Percentiles rank a stretch among this genome's conserved stretches.
phyloP scores from a whole-genome alignment of 257 asterid genomes.

The Ehretia macrophylla region DNA sequence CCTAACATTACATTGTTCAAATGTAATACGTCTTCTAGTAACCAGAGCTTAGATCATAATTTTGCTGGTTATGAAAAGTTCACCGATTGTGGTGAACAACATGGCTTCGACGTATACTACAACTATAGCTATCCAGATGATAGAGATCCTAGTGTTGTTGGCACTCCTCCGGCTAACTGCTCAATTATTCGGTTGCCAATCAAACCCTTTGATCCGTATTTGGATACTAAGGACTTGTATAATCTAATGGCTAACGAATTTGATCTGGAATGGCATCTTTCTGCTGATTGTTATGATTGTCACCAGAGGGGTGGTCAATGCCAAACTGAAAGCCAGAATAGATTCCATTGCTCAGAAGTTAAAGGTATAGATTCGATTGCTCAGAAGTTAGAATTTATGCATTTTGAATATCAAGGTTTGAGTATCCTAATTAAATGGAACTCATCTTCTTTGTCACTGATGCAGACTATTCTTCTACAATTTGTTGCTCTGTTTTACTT shows the following conservation, averaged over 20 bases:
- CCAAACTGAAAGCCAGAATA: too few relatives aligned
- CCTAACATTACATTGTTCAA: slow-evolving; percentile 21
- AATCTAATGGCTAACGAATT: slow-evolving; percentile 11
- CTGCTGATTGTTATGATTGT: slow-evolving; percentile 11
- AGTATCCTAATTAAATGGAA: too few relatives aligned
- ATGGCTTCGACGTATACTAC: neutral
- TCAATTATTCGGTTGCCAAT: slow-evolving; percentile 7
- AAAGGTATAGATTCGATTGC: too few relatives aligned
- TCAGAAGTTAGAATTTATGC: too few relatives aligned
- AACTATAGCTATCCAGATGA: too few relatives aligned
- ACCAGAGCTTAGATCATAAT: neutral
- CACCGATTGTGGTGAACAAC: neutral
- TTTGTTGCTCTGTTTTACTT: neutral
- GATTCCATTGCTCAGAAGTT: slow-evolving; percentile 10
- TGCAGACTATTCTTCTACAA: too few relatives aligned
- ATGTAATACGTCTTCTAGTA: slow-evolving; percentile 14
- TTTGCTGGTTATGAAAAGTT: neutral
- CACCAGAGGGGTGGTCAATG: slow-evolving; percentile 13
- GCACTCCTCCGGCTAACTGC: slow-evolving; percentile 1
- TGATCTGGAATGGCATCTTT: slow-evolving; percentile 15
- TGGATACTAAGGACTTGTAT: neutral
- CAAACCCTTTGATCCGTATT: neutral
- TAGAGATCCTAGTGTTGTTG: neutral
- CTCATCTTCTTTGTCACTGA: too few relatives aligned
- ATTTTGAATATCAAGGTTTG: too few relatives aligned